Evolutionary conservation across 345 rosid species (phyloP), one percentile per base, ranked within the genome.

Genomic region (Pistacia vera): DNA sequence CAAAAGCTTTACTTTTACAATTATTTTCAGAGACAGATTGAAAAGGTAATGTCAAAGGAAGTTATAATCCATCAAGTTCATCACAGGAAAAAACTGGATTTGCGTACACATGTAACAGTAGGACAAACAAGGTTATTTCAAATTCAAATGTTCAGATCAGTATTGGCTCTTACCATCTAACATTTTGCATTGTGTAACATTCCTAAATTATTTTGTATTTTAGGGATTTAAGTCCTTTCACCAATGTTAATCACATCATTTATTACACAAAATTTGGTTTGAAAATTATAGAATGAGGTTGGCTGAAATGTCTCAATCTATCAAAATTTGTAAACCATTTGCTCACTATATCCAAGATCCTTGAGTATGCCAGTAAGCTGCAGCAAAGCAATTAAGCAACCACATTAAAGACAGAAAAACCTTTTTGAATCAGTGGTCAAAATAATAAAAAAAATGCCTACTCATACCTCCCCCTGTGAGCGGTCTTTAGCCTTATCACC

Each of bases 251-350:
- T 22, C 36, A 11, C 20, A 28, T 76, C 11, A 11, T 68, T 81
- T 80, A 77, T 80, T 82, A 48, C 78, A 59, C 68, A 69, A 81
- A 79, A 25, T 80, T 75, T 54, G n/a, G 44, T 46, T 48, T 48
- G 54, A 71, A 68, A 48, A 25, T 30, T 66, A 16, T 8, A 4
- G 0, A 10, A 52, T 36, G 11, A 22, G 28, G 51, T 28, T 61
- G 72, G 58, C 54, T 48, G 5, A 56, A 72, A 49, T 57, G 25
- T 52, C 35, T 63, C 76, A 28, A 46, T 16, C 25, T 63, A 48
- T 90, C 83, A 95, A 77, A 95, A 95, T 78, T 95, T 95, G 94
- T 90, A 95, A 62, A 95, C 99, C 96, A 93, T 95, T 79, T 88
- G 81, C 84, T 93, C 97, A 0, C 91, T 89, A 81, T 89, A 95